Percentiles rank a stretch among this genome's conserved stretches.
Conservation (phyloP, 2,329 filamentous ascomycete genomes). For the Proliferodiscus dingleyae region DNA sequence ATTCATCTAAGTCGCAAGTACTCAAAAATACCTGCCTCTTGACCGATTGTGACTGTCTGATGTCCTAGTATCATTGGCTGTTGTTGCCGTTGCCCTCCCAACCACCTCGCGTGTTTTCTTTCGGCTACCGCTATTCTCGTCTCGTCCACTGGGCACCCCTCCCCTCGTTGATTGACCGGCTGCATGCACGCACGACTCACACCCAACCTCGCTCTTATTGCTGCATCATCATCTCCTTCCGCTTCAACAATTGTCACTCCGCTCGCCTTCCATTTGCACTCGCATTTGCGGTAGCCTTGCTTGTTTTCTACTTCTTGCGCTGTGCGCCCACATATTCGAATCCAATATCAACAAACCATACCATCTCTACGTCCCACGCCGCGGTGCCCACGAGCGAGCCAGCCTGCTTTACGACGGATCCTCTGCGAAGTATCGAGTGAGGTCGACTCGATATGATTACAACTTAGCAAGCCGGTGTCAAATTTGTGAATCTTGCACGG, state of each 20-base stretch:
- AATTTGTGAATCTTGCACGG: slow-evolving; percentile 12
- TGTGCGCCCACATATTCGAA: slow-evolving; percentile 19
- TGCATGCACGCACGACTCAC: background rate
- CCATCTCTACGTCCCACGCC: too few relatives aligned
- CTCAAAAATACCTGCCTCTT: too few relatives aligned
- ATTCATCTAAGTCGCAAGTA: too few relatives aligned
- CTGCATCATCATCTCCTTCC: slow-evolving; percentile 12
- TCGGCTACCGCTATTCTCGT: slow-evolving; percentile 4
- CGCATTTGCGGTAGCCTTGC: slow-evolving; percentile 4
- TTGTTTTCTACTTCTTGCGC: slow-evolving; percentile 17
- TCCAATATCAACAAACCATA: slow-evolving; percentile 12
- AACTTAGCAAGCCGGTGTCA: slow-evolving; percentile 12
- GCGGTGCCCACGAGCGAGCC: too few relatives aligned
- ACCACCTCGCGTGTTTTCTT: slow-evolving; percentile 3
- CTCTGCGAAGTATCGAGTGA: slow-evolving; percentile 15
- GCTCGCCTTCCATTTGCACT: slow-evolving; percentile 8
- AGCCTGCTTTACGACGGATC: slow-evolving; percentile 3
- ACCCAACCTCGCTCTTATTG: slow-evolving; percentile 1
- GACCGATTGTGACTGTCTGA: too few relatives aligned
- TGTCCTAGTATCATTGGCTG: background rate
- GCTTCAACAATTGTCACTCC: slow-evolving; percentile 15
- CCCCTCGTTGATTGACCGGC: too few relatives aligned
- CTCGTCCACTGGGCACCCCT: too few relatives aligned
- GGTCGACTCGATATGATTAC: slow-evolving; percentile 20
- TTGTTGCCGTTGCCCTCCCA: slow-evolving; percentile 3